A percentile compares a stretch with the other conserved stretches of the same genome.
Evolutionary conservation across 257 asterid species (phyloP).

Genomic region (Perilla frutescens): DNA sequence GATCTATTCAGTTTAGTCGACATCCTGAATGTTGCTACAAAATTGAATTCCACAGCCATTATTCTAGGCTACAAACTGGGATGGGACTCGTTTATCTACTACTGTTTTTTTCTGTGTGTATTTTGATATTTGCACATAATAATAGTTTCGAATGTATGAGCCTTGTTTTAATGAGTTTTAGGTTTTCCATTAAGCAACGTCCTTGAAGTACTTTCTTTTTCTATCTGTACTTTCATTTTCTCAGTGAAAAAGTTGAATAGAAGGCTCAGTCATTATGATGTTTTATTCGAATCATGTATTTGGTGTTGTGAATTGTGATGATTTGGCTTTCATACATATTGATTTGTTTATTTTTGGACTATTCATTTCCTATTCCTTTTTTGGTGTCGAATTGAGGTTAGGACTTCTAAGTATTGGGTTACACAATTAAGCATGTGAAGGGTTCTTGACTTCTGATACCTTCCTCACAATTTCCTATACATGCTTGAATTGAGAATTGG

Average conservation of each 20-base stretch:
- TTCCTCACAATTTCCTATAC: no score
- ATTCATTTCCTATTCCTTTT: constrained; percentile 16
- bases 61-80: constrained; percentile 73
- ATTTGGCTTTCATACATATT: constrained; percentile 21
- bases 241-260: neutral
- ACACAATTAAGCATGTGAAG: no score
- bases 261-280: constrained; percentile 31
- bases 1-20: constrained; percentile 51
- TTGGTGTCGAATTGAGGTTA: constrained; percentile 11
- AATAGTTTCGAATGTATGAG: constrained; percentile 8
- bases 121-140: constrained; percentile 9
- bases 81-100: neutral
- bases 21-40: constrained; percentile 84
- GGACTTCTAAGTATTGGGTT: constrained; percentile 25
- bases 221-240: neutral
- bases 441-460: no score
- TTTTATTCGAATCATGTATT: constrained; percentile 12
- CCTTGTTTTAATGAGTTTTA: constrained; percentile 2
- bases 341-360: constrained; percentile 20
- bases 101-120: constrained; percentile 7
- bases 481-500: no score
- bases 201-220: constrained; percentile 12
- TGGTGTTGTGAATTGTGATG: constrained; percentile 18
- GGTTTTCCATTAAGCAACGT: constrained; percentile 25
- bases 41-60: constrained; percentile 87